Conservation (phyloP, 2,329 filamentous ascomycete species). For the Aspergillus phoenicis region DNA sequence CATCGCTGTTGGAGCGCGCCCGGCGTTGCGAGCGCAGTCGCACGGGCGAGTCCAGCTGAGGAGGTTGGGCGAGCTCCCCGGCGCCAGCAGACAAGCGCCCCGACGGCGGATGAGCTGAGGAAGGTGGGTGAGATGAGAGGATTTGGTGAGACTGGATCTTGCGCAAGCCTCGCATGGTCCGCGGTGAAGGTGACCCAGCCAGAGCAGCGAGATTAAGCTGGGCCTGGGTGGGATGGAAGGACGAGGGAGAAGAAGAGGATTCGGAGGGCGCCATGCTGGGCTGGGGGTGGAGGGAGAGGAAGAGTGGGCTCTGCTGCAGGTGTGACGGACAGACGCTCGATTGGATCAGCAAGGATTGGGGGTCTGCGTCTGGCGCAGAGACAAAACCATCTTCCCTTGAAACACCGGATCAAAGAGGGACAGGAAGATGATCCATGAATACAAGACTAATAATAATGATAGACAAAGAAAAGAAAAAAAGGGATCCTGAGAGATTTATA, state of each 20-base stretch:
- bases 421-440: slow-evolving; percentile 14
- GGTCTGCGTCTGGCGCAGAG: slow-evolving; percentile 12
- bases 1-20: slow-evolving; percentile 73
- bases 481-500: too few species aligned
- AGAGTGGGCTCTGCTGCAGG: not conserved
- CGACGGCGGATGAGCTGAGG: slow-evolving; percentile 49
- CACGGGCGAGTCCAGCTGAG: slow-evolving; percentile 31
- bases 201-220: slow-evolving; percentile 31
- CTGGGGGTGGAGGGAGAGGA: not conserved
- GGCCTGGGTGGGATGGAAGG: slow-evolving; percentile 27
- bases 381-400: slow-evolving; percentile 27
- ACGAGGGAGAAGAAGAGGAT: slow-evolving; percentile 9
- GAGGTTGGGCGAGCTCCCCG: slow-evolving; percentile 29
- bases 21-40: slow-evolving; percentile 48
- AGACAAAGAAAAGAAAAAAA: not conserved
- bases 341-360: slow-evolving; percentile 10
- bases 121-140: slow-evolving; percentile 58
- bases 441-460: not conserved
- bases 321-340: not conserved
- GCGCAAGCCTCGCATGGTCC: slow-evolving; percentile 68
- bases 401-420: slow-evolving; percentile 12
- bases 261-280: slow-evolving; percentile 16
- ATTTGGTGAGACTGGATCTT: slow-evolving; percentile 74
- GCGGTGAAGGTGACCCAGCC: slow-evolving; percentile 38
- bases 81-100: slow-evolving; percentile 24